phyloP scores from a whole-genome alignment of 371 early-diverging fungal genomes.

The Lichtheimia hyalospora region DNA sequence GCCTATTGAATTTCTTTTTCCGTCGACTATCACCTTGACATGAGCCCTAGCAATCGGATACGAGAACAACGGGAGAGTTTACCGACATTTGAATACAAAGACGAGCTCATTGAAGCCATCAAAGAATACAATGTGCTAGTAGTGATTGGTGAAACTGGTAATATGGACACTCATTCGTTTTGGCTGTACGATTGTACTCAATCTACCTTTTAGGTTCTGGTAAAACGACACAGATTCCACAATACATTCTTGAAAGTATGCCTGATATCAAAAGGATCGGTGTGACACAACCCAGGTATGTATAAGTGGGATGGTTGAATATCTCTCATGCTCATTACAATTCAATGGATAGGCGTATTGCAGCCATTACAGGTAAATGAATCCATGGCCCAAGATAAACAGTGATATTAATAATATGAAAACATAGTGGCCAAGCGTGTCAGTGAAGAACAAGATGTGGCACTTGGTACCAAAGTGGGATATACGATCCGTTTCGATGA shows the following conservation, averaged over 20 bases:
- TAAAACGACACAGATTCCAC: constrained; percentile 93
- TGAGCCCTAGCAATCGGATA: background rate
- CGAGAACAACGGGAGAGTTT: constrained; percentile 32
- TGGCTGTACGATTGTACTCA: background rate
- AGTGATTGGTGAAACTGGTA: constrained; percentile 86
- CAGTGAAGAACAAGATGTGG: constrained; percentile 66
- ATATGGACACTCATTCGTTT: constrained; percentile 1
- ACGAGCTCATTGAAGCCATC: constrained; percentile 69
- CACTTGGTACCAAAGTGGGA: constrained; percentile 70
- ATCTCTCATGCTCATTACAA: background rate
- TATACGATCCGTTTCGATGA: constrained; percentile 89
- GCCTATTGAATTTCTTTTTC: no score
- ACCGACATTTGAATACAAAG: constrained; percentile 52
- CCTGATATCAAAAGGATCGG: constrained; percentile 59
- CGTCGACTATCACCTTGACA: background rate
- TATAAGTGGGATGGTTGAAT: background rate
- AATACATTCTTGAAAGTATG: constrained; percentile 74
- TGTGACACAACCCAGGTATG: constrained; percentile 76
- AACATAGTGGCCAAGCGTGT: constrained; percentile 80
- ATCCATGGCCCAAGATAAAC: background rate
- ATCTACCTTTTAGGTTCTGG: constrained; percentile 67
- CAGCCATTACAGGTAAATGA: constrained; percentile 74
- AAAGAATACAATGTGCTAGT: constrained; percentile 63
- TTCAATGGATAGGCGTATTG: constrained; percentile 67
- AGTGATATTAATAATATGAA: background rate